A percentile compares a stretch with the other conserved stretches of the same genome.
Evolutionary conservation across 2,329 filamentous ascomycete species (phyloP).

Genomic region (Xylaria sp.): DNA sequence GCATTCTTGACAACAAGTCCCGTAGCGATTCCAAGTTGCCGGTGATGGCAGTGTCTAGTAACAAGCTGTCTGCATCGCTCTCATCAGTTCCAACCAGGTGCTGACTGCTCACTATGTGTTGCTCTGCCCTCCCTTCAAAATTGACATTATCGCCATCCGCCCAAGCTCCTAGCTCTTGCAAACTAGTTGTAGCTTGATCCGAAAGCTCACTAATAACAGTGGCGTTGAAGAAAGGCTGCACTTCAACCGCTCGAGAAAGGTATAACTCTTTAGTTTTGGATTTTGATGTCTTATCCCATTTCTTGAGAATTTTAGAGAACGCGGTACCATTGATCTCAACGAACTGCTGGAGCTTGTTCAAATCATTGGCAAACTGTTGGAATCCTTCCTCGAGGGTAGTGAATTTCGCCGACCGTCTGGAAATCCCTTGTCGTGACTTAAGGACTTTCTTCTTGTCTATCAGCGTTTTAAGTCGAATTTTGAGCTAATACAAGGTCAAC

Average conservation of each 20-base stretch:
- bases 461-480: conserved; percentile 87
- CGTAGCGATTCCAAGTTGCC: conserved; percentile 79
- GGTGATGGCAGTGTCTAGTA: conserved; percentile 83
- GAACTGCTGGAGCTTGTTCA: conserved; percentile 98
- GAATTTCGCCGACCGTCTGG: conserved; percentile 89
- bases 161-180: conserved; percentile 95
- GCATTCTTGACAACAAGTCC: conserved; percentile 80
- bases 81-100: conserved; percentile 78
- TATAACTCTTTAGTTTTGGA: conserved; percentile 98
- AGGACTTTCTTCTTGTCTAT: conserved; percentile 94
- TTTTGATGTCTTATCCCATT: conserved; percentile 99
- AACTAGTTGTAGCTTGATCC: conserved; percentile 93
- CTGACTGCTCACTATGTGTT: conserved; percentile 70
- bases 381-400: conserved; percentile 95
- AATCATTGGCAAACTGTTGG: conserved; percentile 92
- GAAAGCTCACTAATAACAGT: conserved; percentile 96
- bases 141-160: conserved; percentile 93
- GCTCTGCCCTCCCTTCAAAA: conserved; percentile 68
- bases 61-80: conserved; percentile 84
- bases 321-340: conserved; percentile 97
- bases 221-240: conserved; percentile 97
- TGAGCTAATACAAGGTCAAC: conserved; percentile 65
- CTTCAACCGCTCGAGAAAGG: conserved; percentile 91
- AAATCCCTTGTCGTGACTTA: conserved; percentile 79
- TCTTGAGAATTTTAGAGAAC: conserved; percentile 98